Evolutionary conservation across 352 stramenopile species (phyloP), one percentile per base, ranked within the genome.

Genomic region (Phytophthora crassamura): DNA sequence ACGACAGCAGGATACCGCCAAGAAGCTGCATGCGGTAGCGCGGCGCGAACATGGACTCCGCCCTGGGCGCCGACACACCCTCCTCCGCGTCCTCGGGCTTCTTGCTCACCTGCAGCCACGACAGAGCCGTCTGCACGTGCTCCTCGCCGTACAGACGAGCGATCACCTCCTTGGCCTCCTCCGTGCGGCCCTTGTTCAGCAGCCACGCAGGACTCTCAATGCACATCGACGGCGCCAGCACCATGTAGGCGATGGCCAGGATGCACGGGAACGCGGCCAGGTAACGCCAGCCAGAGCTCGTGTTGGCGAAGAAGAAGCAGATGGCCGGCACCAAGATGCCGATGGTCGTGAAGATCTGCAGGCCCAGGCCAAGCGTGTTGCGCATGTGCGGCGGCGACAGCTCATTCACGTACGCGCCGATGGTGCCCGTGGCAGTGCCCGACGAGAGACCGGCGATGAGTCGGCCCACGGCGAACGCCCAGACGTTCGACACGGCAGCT

Each of bases 371-470:
- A n/a, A n/a, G n/a, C n/a, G n/a, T n/a, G n/a, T n/a, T n/a, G n/a
- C n/a, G n/a, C n/a, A n/a, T n/a, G n/a, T n/a, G n/a, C n/a, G n/a
- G n/a, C n/a, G n/a, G n/a, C n/a, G n/a, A n/a, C n/a, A n/a, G n/a
- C n/a, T n/a, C n/a, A n/a, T n/a, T n/a, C n/a, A n/a, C n/a, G n/a
- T n/a, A n/a, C n/a, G n/a, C n/a, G n/a, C n/a, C n/a, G n/a, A n/a
- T n/a, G n/a, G n/a, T 58, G 2, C 49, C 59, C 5, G 64, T 69
- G 16, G 64, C 58, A 22, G 38, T 43, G 22, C 55, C 55, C 7
- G 74, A 72, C 0, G 70, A 60, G 11, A 79, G 39, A 34, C 74
- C 74, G 3, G 74, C 63, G 40, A 82, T 43, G 22, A 57, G 20
- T 38, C 49, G 49, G 34, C 35, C 49, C n/a, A 30, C 35, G 12